Evolutionary conservation across 352 stramenopile genomes (phyloP), one percentile per base, ranked within the genome.

Genomic region (Halophytophthora batemanensis): DNA sequence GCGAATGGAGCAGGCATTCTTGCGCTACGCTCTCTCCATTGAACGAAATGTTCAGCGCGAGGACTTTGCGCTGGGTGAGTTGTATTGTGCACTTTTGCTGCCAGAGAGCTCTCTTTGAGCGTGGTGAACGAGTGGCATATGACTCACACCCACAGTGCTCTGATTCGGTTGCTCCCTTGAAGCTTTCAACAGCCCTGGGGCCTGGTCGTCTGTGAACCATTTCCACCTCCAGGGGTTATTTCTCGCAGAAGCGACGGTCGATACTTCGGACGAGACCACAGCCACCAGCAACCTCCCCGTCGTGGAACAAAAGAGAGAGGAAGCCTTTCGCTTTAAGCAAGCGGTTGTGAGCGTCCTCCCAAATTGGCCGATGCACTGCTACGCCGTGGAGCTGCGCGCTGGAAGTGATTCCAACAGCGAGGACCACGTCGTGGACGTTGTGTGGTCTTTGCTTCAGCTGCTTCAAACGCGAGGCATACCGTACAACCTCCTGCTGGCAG

Each of bases 161-260:
- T 31, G 25, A 8, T 31, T 8, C 8, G 25, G 25, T 8, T 31
- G 25, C 8, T 8, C 4, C 25, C 17, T 15, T 14, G 12, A 25
- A 75, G 81, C 77, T 5, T 91, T 88, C 54, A 91, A 91, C 50
- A 86, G 81, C 44, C 56, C 62, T 23, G 81, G 81, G 17, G 81
- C 81, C 14, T 91, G 81, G 81, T 86, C 81, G 8, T 89, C 77
- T 3, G 81, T 91, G 10, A 86, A 89, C 42, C 77, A 91, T 46
- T 81, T 83, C 40, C 81, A 91, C 29, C 71, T 89, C 3, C 81
- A 91, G 57, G 71, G 69, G 0, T 86, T 77, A 29, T 86, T 83
- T 51, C 71, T 81, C 31, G 29, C 61, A 40, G 43, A 69, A 11
- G 21, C 64, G 35, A 28, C 50, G 40, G 34, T 13, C 10, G 14